Evolutionary conservation across 257 asterid genomes (phyloP), one percentile per base, ranked within the genome.

Genomic region (Nyctanthes arbortristis): DNA sequence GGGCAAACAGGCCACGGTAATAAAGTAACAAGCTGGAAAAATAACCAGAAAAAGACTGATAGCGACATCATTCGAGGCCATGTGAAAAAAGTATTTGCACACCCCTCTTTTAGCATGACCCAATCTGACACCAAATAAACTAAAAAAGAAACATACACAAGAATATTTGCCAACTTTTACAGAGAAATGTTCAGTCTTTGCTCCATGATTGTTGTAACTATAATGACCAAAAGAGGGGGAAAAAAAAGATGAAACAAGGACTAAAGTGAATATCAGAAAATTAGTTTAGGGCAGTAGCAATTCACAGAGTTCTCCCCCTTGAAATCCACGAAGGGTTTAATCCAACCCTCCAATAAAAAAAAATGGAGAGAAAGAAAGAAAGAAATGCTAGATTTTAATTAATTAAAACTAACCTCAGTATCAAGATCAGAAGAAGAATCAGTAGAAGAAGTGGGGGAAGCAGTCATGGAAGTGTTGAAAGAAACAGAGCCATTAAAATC

Each of bases 371-470:
- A 56, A 2, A 20, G 54, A 5, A 43, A 43, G 14, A 61, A 24
- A 37, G 28, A 61, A 43, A n/a, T n/a, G n/a, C n/a, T 43, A 43
- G n/a, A 43, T 11, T 43, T 54, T 49, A 29, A n/a, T 9, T 18
- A 36, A 54, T 18, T 24, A 13, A 43, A 20, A 68, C 71, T 72
- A 40, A 83, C 88, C 77, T 78, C 71, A 13, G 80, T 78, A 66
- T 75, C 88, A 79, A 78, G 78, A 69, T 80, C 85, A 25, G 88
- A 80, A 5, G 88, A 80, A 63, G 80, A 80, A 73, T 72, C 67
- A 13, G 86, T 59, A 4, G 81, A 77, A 68, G 80, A 73, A 43
- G 71, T 57, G 20, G 77, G 84, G 40, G 88, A 80, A 28, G 65
- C 75, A 75, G 75, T 78, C 6, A 78, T 68, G 37, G 72, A 70